Conservation (phyloP, 1,284 basidiomycete species). For the Entoloma clypeatum region DNA sequence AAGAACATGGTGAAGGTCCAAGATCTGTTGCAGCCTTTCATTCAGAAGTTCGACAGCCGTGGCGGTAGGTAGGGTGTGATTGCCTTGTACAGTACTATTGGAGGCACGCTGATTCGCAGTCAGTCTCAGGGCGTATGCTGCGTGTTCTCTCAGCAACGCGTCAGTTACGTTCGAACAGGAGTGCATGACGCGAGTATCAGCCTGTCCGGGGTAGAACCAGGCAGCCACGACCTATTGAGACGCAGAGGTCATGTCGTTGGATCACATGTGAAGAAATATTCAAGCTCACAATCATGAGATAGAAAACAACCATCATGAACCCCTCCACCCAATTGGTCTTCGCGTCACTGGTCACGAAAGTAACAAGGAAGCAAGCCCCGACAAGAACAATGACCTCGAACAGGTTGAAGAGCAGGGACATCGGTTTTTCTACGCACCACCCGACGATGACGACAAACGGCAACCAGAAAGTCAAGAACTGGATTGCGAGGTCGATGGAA, state of each 20-base stretch:
- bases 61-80: conserved; percentile 1
- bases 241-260: background rate
- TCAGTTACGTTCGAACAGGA: conserved; percentile 26
- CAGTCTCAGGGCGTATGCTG: background rate
- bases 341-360: conserved; percentile 65
- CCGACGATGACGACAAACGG: conserved; percentile 55
- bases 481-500: conserved; percentile 63
- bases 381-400: conserved; percentile 61
- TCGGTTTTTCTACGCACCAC: conserved; percentile 53
- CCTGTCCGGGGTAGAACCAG: conserved; percentile 55
- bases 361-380: conserved; percentile 64
- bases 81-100: conserved; percentile 1
- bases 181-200: conserved; percentile 30
- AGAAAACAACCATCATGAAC: conserved; percentile 56
- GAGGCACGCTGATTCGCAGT: background rate
- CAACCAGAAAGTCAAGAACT: conserved; percentile 66
- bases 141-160: conserved; percentile 10
- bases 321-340: conserved; percentile 72
- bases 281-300: conserved; percentile 40
- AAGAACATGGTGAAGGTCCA: conserved; percentile 17
- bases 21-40: conserved; percentile 12
- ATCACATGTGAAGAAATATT: background rate
- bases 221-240: conserved; percentile 28
- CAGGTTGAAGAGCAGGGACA: conserved; percentile 49
- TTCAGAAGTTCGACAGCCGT: conserved; percentile 11